Evolutionary conservation across 495 filamentous ascomycete genomes (phyloP), one percentile per base, ranked within the genome.

Genomic region (Penicillium mononematosum): DNA sequence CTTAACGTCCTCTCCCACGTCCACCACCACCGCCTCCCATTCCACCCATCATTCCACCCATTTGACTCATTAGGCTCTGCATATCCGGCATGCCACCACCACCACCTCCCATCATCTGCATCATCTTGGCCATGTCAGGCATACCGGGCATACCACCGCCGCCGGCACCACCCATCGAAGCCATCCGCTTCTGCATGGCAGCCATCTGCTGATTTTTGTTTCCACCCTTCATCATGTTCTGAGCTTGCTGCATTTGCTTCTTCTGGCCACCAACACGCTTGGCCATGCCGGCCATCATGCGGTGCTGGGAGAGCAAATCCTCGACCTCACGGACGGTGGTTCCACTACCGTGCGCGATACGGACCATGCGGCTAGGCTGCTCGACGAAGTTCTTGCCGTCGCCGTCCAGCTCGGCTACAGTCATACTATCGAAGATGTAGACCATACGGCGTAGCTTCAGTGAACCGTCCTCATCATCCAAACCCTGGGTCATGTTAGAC

Each of bases 231-330:
- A 96, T 88, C 58, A 88, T 90, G 39, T 88, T 88, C 76, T 98
- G 93, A 3, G 92, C 92, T 22, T 85, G 86, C 72, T 96, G 90
- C 88, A 97, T 95, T 63, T 96, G 93, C 75, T 92, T 91, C 88
- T 94, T 91, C 71, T 88, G 91, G 17, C 92, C 92, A 50, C 93
- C 92, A 82, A 97, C 93, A 75, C 92, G 93, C 86, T 98, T 98
- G 39, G 94, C 94, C 94, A 98, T 96, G 32, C 90, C 90, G 32
- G 91, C 91, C 94, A 99, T 99, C 89, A 97, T 96, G 59, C 89
- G 83, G 71, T 97, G 93, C 75, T 99, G 94, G 1, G 91, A 96
- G 20, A 99, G 82, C n/a, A 99, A 74, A 58, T 99, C 94, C 70
- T 99, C 95, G 27, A 99, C 92, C 66, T 99, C 94, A 8, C 93